Conservation (phyloP, 768 basidiomycete genomes). For the Lactifluus echinatus region DNA sequence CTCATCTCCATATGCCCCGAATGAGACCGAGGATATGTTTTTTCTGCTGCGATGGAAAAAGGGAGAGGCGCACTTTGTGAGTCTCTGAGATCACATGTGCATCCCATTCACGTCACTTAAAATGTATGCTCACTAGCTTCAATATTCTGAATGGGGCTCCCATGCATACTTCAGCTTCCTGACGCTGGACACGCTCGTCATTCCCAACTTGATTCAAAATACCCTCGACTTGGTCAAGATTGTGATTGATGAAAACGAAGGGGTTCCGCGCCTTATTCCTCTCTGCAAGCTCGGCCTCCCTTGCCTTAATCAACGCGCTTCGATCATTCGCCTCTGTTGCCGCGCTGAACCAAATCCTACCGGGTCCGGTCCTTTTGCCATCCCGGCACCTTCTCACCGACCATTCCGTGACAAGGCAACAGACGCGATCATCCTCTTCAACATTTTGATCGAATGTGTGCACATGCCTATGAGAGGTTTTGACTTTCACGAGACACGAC, state of each 20-base stretch:
- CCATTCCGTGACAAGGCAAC: conserved; percentile 23
- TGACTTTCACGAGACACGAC: conserved; percentile 9
- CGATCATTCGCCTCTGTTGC: conserved; percentile 23
- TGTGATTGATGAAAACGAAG: not conserved
- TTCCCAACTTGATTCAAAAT: conserved; percentile 22
- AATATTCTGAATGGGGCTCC: conserved; percentile 9
- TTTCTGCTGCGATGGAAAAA: conserved; percentile 26
- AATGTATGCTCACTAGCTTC: conserved; percentile 6
- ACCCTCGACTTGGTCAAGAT: conserved; percentile 22
- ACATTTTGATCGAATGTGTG: conserved; percentile 15
- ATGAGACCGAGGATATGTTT: conserved; percentile 16
- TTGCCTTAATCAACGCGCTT: conserved; percentile 5
- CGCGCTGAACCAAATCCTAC: conserved; percentile 25
- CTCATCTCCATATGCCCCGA: conserved; percentile 9
- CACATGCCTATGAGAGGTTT: not conserved
- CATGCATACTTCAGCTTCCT: conserved; percentile 26
- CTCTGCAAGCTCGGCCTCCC: conserved; percentile 22
- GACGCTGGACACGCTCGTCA: conserved; percentile 22
- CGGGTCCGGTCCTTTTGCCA: not conserved
- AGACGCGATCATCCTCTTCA: conserved; percentile 24
- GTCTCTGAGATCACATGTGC: conserved; percentile 8
- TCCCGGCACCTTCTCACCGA: not conserved
- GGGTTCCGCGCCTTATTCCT: conserved; percentile 5
- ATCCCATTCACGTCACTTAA: not conserved
- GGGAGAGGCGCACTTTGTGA: conserved; percentile 20